Percentiles rank a stretch among this genome's conserved stretches.
These are phyloP conservation scores for Alnus glutinosa DNA, from an alignment of 306 rosid species.

Conservation along the genomic window DNA sequence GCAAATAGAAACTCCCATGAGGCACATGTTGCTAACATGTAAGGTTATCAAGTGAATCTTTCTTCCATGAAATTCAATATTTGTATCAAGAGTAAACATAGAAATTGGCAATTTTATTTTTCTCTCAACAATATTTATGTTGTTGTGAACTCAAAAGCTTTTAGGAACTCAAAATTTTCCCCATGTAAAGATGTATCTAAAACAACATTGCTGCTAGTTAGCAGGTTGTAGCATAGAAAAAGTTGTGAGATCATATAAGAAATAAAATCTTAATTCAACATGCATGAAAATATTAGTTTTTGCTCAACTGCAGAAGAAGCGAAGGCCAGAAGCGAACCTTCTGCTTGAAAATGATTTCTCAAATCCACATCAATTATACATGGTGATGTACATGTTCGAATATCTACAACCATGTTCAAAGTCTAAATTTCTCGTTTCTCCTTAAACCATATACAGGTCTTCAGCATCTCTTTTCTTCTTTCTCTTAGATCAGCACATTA, in stretches of 20 bases:
- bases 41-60: background rate
- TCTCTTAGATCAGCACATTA: background rate
- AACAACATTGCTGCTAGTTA: background rate
- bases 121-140: background rate
- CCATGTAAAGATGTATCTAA: background rate
- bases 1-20: background rate
- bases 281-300: background rate
- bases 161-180: background rate
- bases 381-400: background rate
- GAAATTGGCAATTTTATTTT: background rate
- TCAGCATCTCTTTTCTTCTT: slow-evolving; percentile 2
- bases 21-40: background rate
- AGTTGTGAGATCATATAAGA: background rate
- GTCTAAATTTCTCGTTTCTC: background rate
- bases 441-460: background rate
- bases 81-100: background rate
- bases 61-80: background rate
- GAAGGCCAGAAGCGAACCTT: background rate
- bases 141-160: background rate
- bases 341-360: background rate
- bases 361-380: background rate
- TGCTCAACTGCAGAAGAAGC: slow-evolving; percentile 5
- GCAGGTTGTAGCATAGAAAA: background rate
- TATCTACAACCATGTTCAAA: slow-evolving; percentile 6
- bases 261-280: background rate